A percentile compares a stretch with the other conserved stretches of the same genome.
These are phyloP conservation scores for Fallopia convolvulus DNA, from an alignment of 148 eudicot species.

Conservation along the genomic window DNA sequence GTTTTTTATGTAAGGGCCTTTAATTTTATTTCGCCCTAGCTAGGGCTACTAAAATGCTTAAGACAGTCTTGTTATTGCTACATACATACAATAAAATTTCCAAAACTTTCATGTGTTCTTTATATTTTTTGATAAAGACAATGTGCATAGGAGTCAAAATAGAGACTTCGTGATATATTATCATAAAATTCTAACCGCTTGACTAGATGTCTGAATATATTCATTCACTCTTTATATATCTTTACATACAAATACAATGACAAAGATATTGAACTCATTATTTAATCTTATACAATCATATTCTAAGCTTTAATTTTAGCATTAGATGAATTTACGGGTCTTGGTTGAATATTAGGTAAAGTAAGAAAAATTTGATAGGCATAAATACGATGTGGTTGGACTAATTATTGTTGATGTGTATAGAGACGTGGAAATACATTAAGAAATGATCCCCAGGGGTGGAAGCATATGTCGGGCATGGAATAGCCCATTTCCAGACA, in stretches of 20 bases:
- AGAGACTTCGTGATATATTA: too few species aligned
- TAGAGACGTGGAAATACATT: constrained; percentile 3
- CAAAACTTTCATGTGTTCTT: background rate
- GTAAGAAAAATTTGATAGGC: background rate
- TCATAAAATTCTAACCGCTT: too few species aligned
- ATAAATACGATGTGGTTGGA: background rate
- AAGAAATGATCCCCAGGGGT: constrained; percentile 1
- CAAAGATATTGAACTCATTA: background rate
- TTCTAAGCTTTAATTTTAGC: background rate
- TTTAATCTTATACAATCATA: background rate
- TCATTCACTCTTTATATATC: background rate
- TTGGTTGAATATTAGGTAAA: background rate
- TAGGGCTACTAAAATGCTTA: too few species aligned
- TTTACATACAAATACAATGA: background rate
- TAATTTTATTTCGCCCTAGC: too few species aligned
- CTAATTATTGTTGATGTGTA: constrained; percentile 7
- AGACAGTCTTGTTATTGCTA: too few species aligned
- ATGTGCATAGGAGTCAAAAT: too few species aligned
- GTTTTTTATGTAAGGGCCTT: too few species aligned
- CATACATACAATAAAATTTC: background rate
- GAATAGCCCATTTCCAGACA: constrained; percentile 7
- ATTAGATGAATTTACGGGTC: background rate
- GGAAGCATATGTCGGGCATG: constrained; percentile 10
- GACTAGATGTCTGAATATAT: too few species aligned
- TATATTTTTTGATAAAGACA: too few species aligned